A percentile compares a stretch with the other conserved stretches of the same genome.
Evolutionary conservation across 306 rosid species (phyloP).

Genomic region (Trifolium repens): DNA sequence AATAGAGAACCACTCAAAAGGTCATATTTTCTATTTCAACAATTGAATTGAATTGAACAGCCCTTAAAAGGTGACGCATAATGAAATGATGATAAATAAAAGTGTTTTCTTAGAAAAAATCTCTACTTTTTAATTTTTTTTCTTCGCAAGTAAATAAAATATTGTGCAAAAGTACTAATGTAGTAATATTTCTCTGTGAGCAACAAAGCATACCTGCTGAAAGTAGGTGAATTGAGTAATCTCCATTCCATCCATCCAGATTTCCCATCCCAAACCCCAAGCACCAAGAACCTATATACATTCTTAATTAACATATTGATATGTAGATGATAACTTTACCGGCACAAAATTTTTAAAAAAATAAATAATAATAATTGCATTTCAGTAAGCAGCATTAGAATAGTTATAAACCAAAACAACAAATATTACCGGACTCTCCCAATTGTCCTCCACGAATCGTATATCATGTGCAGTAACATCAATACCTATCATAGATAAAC

Average conservation of each 20-base stretch:
- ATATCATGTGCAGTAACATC: constrained; percentile 89
- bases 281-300: constrained; percentile 90
- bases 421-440: constrained; percentile 98
- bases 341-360: background rate
- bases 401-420: constrained; percentile 26
- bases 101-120: background rate
- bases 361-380: constrained; percentile 33
- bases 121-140: background rate
- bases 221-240: constrained; percentile 97
- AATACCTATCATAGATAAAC: constrained; percentile 63
- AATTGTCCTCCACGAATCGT: constrained; percentile 97
- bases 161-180: background rate
- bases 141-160: too few species aligned
- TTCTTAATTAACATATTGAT: constrained; percentile 30
- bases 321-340: constrained; percentile 15
- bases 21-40: background rate
- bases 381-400: background rate
- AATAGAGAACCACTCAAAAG: background rate
- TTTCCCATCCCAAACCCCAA: constrained; percentile 99
- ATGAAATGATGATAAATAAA: constrained; percentile 13
- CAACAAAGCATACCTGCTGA: constrained; percentile 74
- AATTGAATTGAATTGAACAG: background rate
- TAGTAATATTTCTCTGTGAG: background rate
- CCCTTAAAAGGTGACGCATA: constrained; percentile 10
- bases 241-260: constrained; percentile 99